These are phyloP conservation scores for Sarocladium brachiariae DNA, from an alignment of 2,329 filamentous ascomycete species.

Conservation along the genomic window DNA sequence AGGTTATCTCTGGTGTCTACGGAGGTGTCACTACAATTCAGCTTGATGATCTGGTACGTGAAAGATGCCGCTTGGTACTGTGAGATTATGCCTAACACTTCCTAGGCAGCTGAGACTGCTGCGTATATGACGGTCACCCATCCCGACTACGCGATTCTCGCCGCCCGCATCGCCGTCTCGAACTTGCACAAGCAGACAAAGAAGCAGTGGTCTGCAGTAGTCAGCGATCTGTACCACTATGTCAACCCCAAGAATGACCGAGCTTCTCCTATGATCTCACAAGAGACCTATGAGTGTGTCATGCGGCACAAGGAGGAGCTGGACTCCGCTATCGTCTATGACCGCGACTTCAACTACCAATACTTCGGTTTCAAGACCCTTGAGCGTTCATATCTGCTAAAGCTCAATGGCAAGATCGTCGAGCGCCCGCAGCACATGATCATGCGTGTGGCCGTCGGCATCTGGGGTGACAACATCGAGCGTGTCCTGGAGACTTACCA, in stretches of 20 bases:
- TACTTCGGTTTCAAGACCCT: conserved; percentile 99
- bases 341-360: conserved; percentile 99
- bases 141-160: conserved; percentile 97
- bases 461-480: conserved; percentile 92
- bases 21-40: conserved; percentile 95
- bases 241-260: conserved; percentile 87
- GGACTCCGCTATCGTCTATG: conserved; percentile 98
- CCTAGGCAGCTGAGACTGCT: conserved; percentile 91
- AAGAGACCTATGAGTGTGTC: conserved; percentile 83
- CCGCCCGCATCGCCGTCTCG: conserved; percentile 95
- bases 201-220: conserved; percentile 97
- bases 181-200: conserved; percentile 99
- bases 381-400: conserved; percentile 93
- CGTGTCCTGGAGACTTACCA: conserved; percentile 96
- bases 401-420: conserved; percentile 90
- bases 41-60: conserved; percentile 86
- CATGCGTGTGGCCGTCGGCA: conserved; percentile 97
- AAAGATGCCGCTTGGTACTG: no score
- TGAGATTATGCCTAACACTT: no score
- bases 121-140: conserved; percentile 99
- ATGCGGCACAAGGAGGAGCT: conserved; percentile 96
- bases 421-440: conserved; percentile 99
- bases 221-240: conserved; percentile 91
- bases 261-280: conserved; percentile 87
- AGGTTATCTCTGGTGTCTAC: conserved; percentile 98